Base-by-base conservation (phyloP, 306 rosid genomes). In the Biancaea sappan region DNA sequence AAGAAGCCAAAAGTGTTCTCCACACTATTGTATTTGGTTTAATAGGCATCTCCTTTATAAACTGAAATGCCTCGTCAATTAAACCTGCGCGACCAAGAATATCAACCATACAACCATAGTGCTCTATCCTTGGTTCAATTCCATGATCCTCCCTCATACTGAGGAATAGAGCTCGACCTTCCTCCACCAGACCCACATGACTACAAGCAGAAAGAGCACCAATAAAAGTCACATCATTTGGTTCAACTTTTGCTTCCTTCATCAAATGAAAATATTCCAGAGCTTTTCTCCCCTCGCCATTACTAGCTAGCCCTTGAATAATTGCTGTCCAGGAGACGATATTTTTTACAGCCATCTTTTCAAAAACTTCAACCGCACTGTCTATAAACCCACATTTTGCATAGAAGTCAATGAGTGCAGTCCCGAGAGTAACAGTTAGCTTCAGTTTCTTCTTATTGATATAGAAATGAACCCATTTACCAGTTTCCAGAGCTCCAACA, bases 101-200 rank as follows among this genome's bases (percentile, higher is more conserved):
- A 74, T 89, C 93, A 44, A 89, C 93, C 91, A 89, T 86, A 56
- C 91, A 86, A 61, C 93, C 93, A 43, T 84, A 86, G 69, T 89
- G 91, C 77, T 86, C 91, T 4, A 84, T 84, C 71, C 88, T 81
- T 8, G 85, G 86, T 66, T 80, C 86, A 19, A 89, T 89, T 22
- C 79, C 65, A 10, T 75, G 84, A 54, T 84, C 88, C 50, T 28
- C 76, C 56, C 72, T 84, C 89, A 88, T 86, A 66, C 84, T 78
- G 57, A 70, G 52, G 77, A 86, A 86, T 72, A 84, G 69, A 18
- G 72, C 74, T 71, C 79, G 82, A 48, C 91, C 89, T 75, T 86
- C 83, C 18, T 84, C 71, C 14, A 88, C 86, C 82, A 88, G 66
- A 73, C 88, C 82, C 9, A 80, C 85, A 76, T 88, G 93, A 56